Percentiles rank a stretch among this genome's conserved stretches.
phyloP scores from a whole-genome alignment of 257 asterid genomes.

The Nicotiana obtusifolia region DNA sequence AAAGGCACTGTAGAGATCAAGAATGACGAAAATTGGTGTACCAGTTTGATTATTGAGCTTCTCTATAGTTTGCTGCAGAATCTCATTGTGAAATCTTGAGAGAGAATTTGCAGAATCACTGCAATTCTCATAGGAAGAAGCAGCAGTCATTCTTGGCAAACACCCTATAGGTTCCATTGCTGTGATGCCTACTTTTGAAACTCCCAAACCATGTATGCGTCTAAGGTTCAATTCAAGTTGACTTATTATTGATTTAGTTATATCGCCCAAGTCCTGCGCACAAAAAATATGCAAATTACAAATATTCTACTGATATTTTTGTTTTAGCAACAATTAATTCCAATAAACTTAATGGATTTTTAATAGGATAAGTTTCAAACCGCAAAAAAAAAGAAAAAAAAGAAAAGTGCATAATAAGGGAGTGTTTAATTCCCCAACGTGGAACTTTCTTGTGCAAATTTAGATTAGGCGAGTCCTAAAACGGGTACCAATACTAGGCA shows the following conservation, averaged over 20 bases:
- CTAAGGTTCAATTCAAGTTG: slow-evolving; percentile 39
- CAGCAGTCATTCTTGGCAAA: slow-evolving; percentile 32
- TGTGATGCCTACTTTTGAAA: slow-evolving; percentile 39
- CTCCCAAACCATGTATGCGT: slow-evolving; percentile 45
- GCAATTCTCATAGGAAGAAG: slow-evolving; percentile 31
- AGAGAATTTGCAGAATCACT: slow-evolving; percentile 28
- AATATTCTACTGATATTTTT: too few species aligned
- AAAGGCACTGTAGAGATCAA: slow-evolving; percentile 58
- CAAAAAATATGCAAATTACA: not conserved
- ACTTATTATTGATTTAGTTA: slow-evolving; percentile 33
- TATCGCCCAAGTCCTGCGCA: not conserved
- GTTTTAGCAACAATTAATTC: too few species aligned
- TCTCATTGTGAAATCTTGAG: slow-evolving; percentile 40
- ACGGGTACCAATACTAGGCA: too few species aligned
- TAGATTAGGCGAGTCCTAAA: too few species aligned
- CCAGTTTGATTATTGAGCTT: slow-evolving; percentile 35
- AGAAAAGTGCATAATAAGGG: too few species aligned
- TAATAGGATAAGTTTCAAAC: too few species aligned
- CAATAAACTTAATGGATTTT: too few species aligned
- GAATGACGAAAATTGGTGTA: slow-evolving; percentile 25
- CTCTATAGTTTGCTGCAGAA: slow-evolving; percentile 33
- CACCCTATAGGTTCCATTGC: slow-evolving; percentile 56
- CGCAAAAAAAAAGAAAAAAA: too few species aligned
- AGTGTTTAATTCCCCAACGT: too few species aligned
- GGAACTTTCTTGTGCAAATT: too few species aligned